Evolutionary conservation across 106 monocot species (phyloP), one percentile per base, ranked within the genome.

Genomic region (Triglochin maritima): DNA sequence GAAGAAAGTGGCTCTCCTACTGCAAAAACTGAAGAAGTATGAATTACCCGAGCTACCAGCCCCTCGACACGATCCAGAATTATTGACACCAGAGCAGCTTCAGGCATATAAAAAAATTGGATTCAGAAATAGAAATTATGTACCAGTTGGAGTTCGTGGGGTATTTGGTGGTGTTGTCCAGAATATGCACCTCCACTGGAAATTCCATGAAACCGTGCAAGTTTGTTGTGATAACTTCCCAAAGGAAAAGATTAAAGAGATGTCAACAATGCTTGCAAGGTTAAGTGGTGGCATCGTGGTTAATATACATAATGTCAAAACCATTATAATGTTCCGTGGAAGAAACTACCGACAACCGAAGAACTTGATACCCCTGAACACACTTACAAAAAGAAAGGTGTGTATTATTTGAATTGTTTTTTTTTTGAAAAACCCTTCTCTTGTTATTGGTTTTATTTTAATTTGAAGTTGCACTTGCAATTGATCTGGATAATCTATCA

Each of bases 131-230:
- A 88, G 79, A 72, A 98, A 98, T 49, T 98, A 98, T 60, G 91
- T 91, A 3, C 88, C 91, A 46, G 96, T 98, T 42, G 96, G 96
- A 75, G 82, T 98, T 67, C 83, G 96, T 62, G 92, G 96, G 49
- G 96, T 98, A 44, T 98, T 98, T 78, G 91, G 96, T 44, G 96
- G 96, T 60, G 96, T 98, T 69, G 96, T 98, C 45, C 96, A 98
- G 69, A 98, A 92, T 58, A 98, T 98, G 96, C 96, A 98, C 82
- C 86, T 98, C 16, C 96, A 98, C 59, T 95, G 95, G 90, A 95
- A 90, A 76, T 90, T 90, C 73, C 95, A 90, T 73, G 95, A 90
- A 69, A 90, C 90, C 0, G 96, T 98, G 47, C 96, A 95, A 78
- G 96, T 98, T 64, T 98, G 86, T 57, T 98, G 96, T 69, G 96